Conservation (phyloP, 2,329 filamentous ascomycete genomes). For the Helotiales sp. region DNA sequence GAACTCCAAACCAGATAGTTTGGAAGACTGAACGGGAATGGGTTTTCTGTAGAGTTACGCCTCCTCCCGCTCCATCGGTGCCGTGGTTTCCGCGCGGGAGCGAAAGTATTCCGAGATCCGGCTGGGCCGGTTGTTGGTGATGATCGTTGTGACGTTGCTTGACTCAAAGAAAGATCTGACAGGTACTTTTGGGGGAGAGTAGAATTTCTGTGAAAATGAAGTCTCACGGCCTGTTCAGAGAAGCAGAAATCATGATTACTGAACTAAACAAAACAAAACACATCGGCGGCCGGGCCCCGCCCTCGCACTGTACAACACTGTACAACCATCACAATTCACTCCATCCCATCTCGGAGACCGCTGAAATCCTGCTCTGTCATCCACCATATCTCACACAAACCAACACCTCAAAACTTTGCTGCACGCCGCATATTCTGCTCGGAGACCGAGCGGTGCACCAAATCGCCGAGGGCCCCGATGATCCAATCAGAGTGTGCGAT, state of each 20-base stretch:
- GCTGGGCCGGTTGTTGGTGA: background rate
- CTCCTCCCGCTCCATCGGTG: conserved; percentile 1
- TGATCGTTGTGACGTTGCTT: background rate
- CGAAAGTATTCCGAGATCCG: background rate
- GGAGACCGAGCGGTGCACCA: background rate
- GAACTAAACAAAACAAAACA: too few relatives aligned
- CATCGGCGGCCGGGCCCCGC: too few relatives aligned
- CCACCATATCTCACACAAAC: too few relatives aligned
- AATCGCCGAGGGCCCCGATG: background rate
- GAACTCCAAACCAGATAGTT: background rate
- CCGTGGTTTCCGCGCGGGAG: background rate
- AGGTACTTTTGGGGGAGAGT: too few relatives aligned
- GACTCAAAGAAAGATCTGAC: too few relatives aligned
- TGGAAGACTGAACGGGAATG: background rate
- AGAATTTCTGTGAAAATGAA: too few relatives aligned
- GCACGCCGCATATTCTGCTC: background rate
- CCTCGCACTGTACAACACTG: too few relatives aligned
- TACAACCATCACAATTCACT: too few relatives aligned
- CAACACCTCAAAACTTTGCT: background rate
- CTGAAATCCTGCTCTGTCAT: too few relatives aligned
- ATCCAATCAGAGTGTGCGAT: background rate
- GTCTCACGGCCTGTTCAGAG: too few relatives aligned
- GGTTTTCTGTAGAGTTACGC: background rate
- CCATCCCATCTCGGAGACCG: too few relatives aligned
- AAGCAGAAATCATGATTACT: too few relatives aligned